Evolutionary conservation across 345 rosid genomes (phyloP).

Genomic region (Pugionium cornutum): DNA sequence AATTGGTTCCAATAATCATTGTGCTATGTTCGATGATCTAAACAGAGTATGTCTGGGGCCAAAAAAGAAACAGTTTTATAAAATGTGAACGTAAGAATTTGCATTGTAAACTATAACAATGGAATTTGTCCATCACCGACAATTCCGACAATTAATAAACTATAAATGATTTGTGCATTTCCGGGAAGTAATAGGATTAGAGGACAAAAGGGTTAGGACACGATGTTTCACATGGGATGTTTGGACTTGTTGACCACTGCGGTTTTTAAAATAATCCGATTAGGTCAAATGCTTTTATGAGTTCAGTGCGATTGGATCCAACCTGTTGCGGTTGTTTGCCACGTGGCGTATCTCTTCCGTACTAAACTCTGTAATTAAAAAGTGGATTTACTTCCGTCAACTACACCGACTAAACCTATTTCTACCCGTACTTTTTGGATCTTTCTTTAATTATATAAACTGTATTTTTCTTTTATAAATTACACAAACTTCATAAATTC

Average conservation of each 20-base stretch:
- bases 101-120: neutral
- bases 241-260: constrained; percentile 26
- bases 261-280: neutral
- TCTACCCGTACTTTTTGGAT: too few relatives aligned
- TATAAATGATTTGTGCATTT: constrained; percentile 1
- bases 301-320: constrained; percentile 35
- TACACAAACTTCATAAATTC: too few relatives aligned
- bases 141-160: neutral
- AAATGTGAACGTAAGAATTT: constrained; percentile 18
- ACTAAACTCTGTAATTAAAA: neutral
- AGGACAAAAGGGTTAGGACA: constrained; percentile 26
- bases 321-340: constrained; percentile 31
- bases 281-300: constrained; percentile 31
- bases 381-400: too few relatives aligned
- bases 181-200: constrained; percentile 7
- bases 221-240: constrained; percentile 40
- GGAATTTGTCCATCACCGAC: constrained; percentile 33
- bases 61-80: too few relatives aligned
- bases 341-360: constrained; percentile 23
- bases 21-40: constrained; percentile 1
- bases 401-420: too few relatives aligned
- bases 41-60: neutral
- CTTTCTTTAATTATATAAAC: too few relatives aligned
- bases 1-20: neutral
- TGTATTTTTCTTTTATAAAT: too few relatives aligned